Evolutionary conservation across 78 protist genomes (phyloP).

Genomic region (Emiliania huxleyi): DNA sequence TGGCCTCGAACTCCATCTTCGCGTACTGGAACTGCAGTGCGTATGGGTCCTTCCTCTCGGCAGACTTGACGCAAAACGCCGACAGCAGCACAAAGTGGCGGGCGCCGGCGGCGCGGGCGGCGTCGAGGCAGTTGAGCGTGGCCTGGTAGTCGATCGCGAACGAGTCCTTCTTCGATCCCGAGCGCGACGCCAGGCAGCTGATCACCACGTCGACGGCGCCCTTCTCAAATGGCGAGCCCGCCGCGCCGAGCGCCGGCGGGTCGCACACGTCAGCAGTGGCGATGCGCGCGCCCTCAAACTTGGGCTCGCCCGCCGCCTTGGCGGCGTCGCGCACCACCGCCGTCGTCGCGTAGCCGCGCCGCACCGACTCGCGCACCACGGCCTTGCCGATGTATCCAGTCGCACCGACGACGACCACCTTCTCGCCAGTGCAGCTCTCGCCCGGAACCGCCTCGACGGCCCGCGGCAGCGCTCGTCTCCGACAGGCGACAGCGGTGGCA

Average conservation of each 20-base stretch:
- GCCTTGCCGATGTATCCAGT: background rate
- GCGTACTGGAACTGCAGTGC: conserved; percentile 29
- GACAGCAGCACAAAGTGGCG: conserved; percentile 20
- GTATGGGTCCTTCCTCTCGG: background rate
- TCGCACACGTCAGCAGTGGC: background rate
- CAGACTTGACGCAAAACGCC: conserved; percentile 25
- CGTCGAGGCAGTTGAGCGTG: conserved; percentile 13
- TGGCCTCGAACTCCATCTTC: conserved; percentile 4
- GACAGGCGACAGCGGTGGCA: too few relatives aligned
- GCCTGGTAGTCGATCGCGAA: conserved; percentile 29
- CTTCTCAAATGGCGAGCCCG: background rate
- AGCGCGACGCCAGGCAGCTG: conserved; percentile 16
- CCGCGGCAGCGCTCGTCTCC: background rate
- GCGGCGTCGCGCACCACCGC: background rate
- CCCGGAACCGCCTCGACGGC: background rate
- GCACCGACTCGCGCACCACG: background rate
- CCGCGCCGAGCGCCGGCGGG: background rate
- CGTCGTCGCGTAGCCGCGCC: background rate
- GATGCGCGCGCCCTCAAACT: background rate
- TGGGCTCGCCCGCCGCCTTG: background rate
- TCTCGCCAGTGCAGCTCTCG: conserved; percentile 5
- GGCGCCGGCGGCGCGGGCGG: background rate
- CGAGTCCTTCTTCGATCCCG: conserved; percentile 31
- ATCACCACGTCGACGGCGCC: conserved; percentile 18
- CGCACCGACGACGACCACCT: background rate